Percentiles rank a stretch among this genome's conserved stretches.
Conservation (phyloP, 225 moss, liverwort and hornwort genomes). For the Antitrichia curtipendula region DNA sequence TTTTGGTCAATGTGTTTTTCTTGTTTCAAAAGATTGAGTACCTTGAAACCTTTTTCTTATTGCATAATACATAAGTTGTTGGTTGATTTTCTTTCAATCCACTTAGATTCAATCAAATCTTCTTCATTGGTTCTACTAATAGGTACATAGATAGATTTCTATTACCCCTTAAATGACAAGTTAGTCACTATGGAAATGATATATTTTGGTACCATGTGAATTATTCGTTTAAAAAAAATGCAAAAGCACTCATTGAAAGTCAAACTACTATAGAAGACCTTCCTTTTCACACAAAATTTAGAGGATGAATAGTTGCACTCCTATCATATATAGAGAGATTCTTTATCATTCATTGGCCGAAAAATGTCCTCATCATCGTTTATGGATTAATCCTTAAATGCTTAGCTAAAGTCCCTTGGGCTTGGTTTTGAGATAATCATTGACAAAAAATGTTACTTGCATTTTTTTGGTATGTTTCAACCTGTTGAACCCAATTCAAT, state of each 20-base stretch:
- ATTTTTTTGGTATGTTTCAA: not conserved
- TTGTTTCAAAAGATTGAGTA: not conserved
- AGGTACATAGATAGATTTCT: not conserved
- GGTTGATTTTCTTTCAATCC: not conserved
- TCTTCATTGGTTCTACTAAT: not conserved
- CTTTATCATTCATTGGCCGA: too few species aligned
- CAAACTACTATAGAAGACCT: too few species aligned
- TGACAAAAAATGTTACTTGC: not conserved
- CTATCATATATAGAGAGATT: too few species aligned
- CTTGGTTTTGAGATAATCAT: not conserved
- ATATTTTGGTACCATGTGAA: too few species aligned
- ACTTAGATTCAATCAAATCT: not conserved
- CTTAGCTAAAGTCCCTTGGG: fast-evolving
- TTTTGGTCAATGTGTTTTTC: not conserved
- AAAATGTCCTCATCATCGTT: too few species aligned
- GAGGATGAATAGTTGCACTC: too few species aligned
- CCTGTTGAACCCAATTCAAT: fast-evolving
- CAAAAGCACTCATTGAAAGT: too few species aligned
- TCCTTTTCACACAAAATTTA: too few species aligned
- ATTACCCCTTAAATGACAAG: too few species aligned
- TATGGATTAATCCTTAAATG: fast-evolving
- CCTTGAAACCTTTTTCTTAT: fast-evolving
- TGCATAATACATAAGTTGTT: not conserved
- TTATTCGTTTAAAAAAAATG: too few species aligned
- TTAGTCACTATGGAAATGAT: too few species aligned